phyloP scores from a whole-genome alignment of 169 alveolate genomes.

The Besnoitia besnoiti region DNA sequence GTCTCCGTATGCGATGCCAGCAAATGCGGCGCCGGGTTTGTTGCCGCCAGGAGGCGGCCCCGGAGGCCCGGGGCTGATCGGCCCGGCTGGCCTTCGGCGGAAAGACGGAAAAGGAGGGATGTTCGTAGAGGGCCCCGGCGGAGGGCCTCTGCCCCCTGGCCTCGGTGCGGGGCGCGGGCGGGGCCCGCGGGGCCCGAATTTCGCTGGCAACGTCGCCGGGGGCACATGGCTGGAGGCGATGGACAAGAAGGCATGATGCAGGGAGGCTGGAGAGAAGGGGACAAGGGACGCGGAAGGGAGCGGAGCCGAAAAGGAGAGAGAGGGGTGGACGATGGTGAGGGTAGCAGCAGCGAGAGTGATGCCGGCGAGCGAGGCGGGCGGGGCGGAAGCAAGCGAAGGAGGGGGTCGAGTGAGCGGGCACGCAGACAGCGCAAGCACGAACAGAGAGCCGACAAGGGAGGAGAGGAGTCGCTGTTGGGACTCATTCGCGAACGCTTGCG shows the following conservation, averaged over 20 bases:
- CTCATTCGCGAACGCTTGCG: slow-evolving; percentile 10
- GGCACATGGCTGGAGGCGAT: not conserved
- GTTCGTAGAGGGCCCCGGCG: not conserved
- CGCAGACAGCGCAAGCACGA: not conserved
- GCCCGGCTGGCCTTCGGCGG: not conserved
- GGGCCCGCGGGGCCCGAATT: not conserved
- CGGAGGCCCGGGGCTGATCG: not conserved
- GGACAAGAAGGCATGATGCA: not conserved
- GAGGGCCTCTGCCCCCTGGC: not conserved
- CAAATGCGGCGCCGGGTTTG: not conserved
- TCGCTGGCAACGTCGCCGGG: not conserved
- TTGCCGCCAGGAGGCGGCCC: not conserved
- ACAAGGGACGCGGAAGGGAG: not conserved
- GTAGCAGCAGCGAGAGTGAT: slow-evolving; percentile 13
- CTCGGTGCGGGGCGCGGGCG: not conserved
- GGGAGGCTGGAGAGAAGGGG: not conserved
- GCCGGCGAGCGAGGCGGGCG: not conserved
- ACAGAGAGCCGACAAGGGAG: not conserved
- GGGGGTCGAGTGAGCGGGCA: not conserved
- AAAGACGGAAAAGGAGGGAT: not conserved
- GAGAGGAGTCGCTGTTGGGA: slow-evolving; percentile 22
- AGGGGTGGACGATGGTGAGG: not conserved
- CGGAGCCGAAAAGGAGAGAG: not conserved
- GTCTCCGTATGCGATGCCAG: not conserved
- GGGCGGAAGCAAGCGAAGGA: not conserved